These are phyloP conservation scores for Epichloe gansuensis DNA, from an alignment of 2,329 filamentous ascomycete genomes.

Conservation along the genomic window DNA sequence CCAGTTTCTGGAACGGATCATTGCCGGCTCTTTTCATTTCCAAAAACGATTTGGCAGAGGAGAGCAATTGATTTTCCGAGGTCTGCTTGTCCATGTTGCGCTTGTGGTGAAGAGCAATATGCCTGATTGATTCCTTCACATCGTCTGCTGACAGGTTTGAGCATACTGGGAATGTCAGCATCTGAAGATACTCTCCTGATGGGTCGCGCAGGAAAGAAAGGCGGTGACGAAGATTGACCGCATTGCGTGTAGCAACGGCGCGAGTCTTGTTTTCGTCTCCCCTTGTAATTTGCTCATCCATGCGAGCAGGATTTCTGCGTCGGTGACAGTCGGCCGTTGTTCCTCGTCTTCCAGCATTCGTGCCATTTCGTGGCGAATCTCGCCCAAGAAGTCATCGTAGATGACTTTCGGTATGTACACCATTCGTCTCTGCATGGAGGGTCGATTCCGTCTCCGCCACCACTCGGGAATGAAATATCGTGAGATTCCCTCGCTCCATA, in stretches of 20 bases:
- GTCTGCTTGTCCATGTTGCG: constrained; percentile 3
- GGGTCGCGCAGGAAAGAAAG: constrained; percentile 3
- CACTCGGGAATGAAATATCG: not conserved
- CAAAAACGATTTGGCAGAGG: not conserved
- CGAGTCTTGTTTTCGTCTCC: not conserved
- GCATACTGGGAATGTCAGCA: constrained; percentile 2
- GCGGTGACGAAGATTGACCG: constrained; percentile 4
- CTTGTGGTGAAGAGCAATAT: constrained; percentile 5
- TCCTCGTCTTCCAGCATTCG: not conserved
- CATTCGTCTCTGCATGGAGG: constrained; percentile 3
- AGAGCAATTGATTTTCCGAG: not conserved
- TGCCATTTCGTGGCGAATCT: constrained; percentile 4
- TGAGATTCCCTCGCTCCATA: not conserved
- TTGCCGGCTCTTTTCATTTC: not conserved
- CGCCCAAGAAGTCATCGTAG: constrained; percentile 3
- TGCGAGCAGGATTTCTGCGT: constrained; percentile 6
- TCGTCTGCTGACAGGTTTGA: constrained; percentile 1
- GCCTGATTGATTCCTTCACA: not conserved
- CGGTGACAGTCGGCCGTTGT: constrained; percentile 2
- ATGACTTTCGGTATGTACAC: constrained; percentile 6
- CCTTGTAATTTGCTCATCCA: constrained; percentile 6
- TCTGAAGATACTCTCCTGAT: constrained; percentile 6
- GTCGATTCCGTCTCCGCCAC: not conserved
- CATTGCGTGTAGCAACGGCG: not conserved
- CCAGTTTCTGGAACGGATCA: not conserved